Evolutionary conservation across 352 stramenopile species (phyloP), one percentile per base, ranked within the genome.

Genomic region (Pythium rhizo-oryzae): DNA sequence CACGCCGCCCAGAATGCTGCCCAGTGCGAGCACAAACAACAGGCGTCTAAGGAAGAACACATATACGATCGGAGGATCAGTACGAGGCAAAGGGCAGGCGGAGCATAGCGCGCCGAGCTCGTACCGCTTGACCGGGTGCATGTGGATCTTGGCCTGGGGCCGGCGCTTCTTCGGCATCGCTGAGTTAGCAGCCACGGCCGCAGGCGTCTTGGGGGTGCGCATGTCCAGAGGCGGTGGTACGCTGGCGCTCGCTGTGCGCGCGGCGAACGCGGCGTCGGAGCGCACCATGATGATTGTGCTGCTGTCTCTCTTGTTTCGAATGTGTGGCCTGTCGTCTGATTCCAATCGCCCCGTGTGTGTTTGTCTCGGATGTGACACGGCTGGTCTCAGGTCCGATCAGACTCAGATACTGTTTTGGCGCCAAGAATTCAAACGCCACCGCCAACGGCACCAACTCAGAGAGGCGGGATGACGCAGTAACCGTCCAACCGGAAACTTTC

Each of bases 121-220:
- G 63, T 52, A 76, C 70, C 64, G n/a, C 52, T 76, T 76, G 44
- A 54, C 64, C 0, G 70, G 70, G 59, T 76, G 70, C 70, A 76
- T 76, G 64, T 76, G 70, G 35, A 75, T 63, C 30, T 62, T 64
- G 19, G 55, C 2, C 8, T 53, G 46, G 16, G n/a, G n/a, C n/a
- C 43, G 67, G 18, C 46, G 19, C 57, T 8, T 60, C 19, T 24
- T 37, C 47, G n/a, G 15, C 19, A 18, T 19, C 43, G 49, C 50
- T 16, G 43, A 44, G 37, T 39, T 25, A 12, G 21, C 44, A 12
- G 41, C 41, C 8, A 16, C 11, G 28, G 30, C 9, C 2, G 8
- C 47, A 28, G 50, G 8, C 8, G 13, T 49, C 25, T 28, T 53
- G 35, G 35, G 6, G 35, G 35, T 8, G 35, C 8, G 35, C 35